Evolutionary conservation across 2,329 filamentous ascomycete species (phyloP).

Genomic region (Colletotrichum sp.): DNA sequence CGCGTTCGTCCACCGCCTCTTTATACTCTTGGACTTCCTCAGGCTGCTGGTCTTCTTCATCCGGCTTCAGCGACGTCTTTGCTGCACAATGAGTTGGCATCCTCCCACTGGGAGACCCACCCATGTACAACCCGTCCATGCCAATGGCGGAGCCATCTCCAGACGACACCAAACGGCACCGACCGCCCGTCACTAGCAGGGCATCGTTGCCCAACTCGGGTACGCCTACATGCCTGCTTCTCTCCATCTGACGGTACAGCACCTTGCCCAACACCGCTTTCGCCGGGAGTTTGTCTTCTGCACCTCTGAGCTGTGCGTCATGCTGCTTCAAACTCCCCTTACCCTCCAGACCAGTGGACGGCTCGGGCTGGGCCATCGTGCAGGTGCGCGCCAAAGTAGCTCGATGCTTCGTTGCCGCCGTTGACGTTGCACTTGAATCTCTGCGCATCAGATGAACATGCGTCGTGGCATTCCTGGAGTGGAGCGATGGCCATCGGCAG

Average conservation of each 20-base stretch:
- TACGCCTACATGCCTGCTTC: not conserved
- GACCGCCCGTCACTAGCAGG: not conserved
- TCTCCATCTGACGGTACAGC: not conserved
- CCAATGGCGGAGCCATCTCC: constrained; percentile 18
- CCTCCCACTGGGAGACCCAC: constrained; percentile 23
- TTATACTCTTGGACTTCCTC: constrained; percentile 6
- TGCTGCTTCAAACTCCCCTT: not conserved
- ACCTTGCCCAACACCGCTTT: not conserved
- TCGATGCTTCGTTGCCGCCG: not conserved
- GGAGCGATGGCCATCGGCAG: not conserved
- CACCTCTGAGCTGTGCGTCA: not conserved
- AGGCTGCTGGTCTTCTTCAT: not conserved
- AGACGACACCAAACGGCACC: not conserved
- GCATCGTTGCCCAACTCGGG: not conserved
- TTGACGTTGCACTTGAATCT: not conserved
- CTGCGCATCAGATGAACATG: not conserved
- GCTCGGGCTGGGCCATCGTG: not conserved
- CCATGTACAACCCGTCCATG: constrained; percentile 20
- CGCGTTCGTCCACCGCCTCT: constrained; percentile 19
- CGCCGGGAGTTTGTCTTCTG: not conserved
- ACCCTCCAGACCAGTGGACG: not conserved
- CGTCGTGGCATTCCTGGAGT: not conserved
- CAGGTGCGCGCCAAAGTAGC: not conserved
- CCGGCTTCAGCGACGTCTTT: constrained; percentile 21
- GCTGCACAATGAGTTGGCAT: constrained; percentile 26